Conservation (phyloP, 495 filamentous ascomycete genomes). For the Penicillium egyptiacum region DNA sequence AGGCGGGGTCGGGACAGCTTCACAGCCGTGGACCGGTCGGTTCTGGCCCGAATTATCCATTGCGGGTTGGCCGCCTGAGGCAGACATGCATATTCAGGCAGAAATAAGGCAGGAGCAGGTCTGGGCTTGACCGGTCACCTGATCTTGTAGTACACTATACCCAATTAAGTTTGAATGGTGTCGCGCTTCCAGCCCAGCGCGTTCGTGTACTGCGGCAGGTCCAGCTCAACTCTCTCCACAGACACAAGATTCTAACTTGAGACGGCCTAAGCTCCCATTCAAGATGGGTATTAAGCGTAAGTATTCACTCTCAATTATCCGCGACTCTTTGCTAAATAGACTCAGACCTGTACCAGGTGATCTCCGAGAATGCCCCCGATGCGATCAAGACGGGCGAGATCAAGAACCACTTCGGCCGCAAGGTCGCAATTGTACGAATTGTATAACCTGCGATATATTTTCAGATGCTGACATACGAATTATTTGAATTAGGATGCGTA, state of each 20-base stretch:
- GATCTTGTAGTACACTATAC: constrained; percentile 20
- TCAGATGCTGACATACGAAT: background rate
- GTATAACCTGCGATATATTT: background rate
- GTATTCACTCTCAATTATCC: constrained; percentile 6
- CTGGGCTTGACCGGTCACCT: constrained; percentile 18
- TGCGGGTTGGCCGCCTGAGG: background rate
- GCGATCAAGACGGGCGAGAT: constrained; percentile 96
- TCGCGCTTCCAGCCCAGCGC: constrained; percentile 31
- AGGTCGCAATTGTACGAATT: constrained; percentile 80
- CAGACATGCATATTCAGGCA: constrained; percentile 15
- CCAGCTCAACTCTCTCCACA: constrained; percentile 6
- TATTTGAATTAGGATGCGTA: constrained; percentile 73
- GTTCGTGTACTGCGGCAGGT: constrained; percentile 25
- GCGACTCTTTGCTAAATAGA: constrained; percentile 12
- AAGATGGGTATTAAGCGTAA: constrained; percentile 89
- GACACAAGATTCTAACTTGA: constrained; percentile 1
- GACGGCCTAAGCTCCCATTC: constrained; percentile 5
- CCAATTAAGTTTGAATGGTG: constrained; percentile 33
- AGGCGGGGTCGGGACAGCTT: constrained; percentile 27
- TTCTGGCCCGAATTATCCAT: constrained; percentile 22
- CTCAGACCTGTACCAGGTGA: constrained; percentile 74
- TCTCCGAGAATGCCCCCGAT: constrained; percentile 88
- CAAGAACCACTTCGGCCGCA: constrained; percentile 96
- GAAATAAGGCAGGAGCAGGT: background rate
- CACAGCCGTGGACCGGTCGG: constrained; percentile 6